Evolutionary conservation across 441 rosid species (phyloP), one percentile per base, ranked within the genome.

Genomic region (Rhodomyrtus psidioides): DNA sequence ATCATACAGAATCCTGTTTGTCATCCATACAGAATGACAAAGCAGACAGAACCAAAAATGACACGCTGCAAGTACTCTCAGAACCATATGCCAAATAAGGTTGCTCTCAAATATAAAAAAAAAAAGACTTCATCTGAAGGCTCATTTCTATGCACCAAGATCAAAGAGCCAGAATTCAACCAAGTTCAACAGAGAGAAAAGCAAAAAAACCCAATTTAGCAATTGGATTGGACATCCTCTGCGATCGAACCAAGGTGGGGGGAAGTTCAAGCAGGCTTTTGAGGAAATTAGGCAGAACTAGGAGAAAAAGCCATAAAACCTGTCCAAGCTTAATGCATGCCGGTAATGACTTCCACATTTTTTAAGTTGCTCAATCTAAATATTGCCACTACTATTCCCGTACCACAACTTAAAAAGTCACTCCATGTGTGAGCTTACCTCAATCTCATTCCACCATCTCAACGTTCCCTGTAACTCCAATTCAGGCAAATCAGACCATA

Each of bases 381-480:
- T 9, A 21, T 0, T 70, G 49, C n/a, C 46, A 6, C n/a, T 3
- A 0, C 79, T 39, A 2, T 39, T 39, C 79, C 9, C 49, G 49
- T 23, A 1, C 49, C 8, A 0, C n/a, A 23, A 21, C 49, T 39
- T 12, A 2, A 16, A 30, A 62, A 17, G 23, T 30, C 75, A 30
- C 13, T 17, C 56, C 75, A 24, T 1, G 39, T 4, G n/a, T 34
- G n/a, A 34, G 79, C n/a, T 19, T 5, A 70, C n/a, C 23, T 39
- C 79, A 19, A 19, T 34, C 79, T 34, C 79, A 70, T 34, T 7
- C 49, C 79, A 1, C 24, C 49, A 12, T 1, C 79, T 39, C 79
- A 70, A 70, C 49, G 34, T 70, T 23, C 79, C 49, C 2, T 14
- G 49, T 1, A 34, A 70, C 79, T 70, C 79, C 79, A 21, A 5